Conservation (phyloP, 2,329 filamentous ascomycete species). For the Talaromyces sp. region DNA sequence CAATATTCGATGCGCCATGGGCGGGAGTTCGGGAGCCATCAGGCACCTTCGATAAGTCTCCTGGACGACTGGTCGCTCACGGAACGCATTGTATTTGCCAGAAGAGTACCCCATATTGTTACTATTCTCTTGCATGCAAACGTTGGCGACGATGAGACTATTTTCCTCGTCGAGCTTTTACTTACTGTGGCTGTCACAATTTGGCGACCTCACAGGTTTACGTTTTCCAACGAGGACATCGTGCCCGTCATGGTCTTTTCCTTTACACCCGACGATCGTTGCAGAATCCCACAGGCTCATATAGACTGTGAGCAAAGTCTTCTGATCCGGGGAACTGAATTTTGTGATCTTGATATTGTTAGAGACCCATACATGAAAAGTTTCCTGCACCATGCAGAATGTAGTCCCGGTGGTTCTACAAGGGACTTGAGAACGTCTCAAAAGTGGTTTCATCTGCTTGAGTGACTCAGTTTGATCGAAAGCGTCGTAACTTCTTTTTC, state of each 20-base stretch:
- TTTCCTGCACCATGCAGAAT: background rate
- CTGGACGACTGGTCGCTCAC: too few relatives aligned
- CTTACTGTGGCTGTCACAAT: too few relatives aligned
- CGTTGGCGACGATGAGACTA: too few relatives aligned
- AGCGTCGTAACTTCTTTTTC: too few relatives aligned
- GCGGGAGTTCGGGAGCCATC: too few relatives aligned
- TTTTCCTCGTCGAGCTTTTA: too few relatives aligned
- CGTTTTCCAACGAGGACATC: background rate
- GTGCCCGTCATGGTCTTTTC: background rate
- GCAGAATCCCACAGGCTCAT: background rate
- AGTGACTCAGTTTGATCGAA: background rate
- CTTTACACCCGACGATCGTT: background rate
- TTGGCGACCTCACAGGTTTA: too few relatives aligned
- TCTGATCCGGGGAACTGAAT: background rate
- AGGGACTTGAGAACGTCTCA: background rate
- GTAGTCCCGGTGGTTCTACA: background rate
- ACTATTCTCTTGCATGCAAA: too few relatives aligned
- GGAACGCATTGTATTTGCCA: too few relatives aligned
- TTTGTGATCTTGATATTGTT: background rate
- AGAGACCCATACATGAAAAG: background rate
- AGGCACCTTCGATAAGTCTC: too few relatives aligned
- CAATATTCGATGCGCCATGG: too few relatives aligned
- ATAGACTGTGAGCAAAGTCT: background rate
- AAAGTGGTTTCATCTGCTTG: background rate
- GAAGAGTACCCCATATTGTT: too few relatives aligned